phyloP scores from a whole-genome alignment of 805 yeast species.

The Metschnikowia lunata region DNA sequence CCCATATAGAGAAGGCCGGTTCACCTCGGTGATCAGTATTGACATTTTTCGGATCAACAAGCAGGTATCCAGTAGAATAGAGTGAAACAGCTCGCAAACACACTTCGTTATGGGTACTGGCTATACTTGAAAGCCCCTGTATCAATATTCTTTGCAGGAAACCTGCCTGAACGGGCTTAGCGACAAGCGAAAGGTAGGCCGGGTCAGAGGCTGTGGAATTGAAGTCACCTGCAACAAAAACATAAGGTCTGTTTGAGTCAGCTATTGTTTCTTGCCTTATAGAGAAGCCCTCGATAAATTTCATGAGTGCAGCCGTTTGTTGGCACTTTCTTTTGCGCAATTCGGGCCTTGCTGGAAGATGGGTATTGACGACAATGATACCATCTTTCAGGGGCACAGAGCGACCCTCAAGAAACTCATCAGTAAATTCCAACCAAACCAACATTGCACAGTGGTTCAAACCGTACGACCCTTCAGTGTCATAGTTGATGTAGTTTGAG shows the following conservation, averaged over 20 bases:
- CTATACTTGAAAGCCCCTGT: too few species aligned
- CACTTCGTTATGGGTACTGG: background rate
- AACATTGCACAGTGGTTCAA: background rate
- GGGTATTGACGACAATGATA: conserved; percentile 1
- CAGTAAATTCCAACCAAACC: background rate
- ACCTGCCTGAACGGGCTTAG: background rate
- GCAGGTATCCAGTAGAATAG: conserved; percentile 1
- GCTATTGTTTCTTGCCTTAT: background rate
- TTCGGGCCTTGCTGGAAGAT: background rate
- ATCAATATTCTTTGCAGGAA: background rate
- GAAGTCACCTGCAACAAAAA: conserved; percentile 4
- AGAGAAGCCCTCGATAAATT: background rate
- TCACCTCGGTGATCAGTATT: conserved; percentile 29
- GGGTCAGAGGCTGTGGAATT: background rate
- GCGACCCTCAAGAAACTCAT: background rate
- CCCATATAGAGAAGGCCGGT: conserved; percentile 2
- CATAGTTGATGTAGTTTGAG: background rate
- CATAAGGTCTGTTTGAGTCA: background rate
- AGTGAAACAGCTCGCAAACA: conserved; percentile 2
- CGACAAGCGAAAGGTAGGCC: conserved; percentile 2
- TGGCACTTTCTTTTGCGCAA: background rate
- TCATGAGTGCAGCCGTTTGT: conserved; percentile 1
- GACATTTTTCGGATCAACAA: background rate
- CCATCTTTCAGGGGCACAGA: background rate
- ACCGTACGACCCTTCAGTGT: background rate